phyloP scores from a whole-genome alignment of 257 asterid genomes.

The Prunella vulgaris region DNA sequence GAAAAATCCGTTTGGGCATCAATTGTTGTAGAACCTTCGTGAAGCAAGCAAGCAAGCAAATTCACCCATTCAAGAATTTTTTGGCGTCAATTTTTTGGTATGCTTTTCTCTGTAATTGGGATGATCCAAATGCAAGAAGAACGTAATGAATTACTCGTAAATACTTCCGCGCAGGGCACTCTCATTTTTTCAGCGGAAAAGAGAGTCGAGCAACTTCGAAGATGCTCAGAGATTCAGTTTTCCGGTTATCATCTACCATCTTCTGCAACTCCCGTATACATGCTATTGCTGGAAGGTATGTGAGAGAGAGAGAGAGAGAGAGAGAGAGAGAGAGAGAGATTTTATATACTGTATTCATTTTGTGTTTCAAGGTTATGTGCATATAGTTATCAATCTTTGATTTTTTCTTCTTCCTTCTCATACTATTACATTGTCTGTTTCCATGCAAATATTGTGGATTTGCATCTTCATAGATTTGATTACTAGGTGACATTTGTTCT shows the following conservation, averaged over 20 bases:
- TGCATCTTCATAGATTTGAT: neutral
- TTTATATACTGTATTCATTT: neutral
- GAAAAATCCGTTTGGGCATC: too few relatives aligned
- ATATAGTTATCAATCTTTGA: constrained; percentile 1
- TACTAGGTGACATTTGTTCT: neutral
- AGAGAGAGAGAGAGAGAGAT: neutral
- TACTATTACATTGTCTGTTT: neutral
- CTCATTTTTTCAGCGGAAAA: constrained; percentile 1
- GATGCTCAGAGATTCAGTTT: constrained; percentile 20
- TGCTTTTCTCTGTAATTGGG: neutral
- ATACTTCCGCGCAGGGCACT: neutral
- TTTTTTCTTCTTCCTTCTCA: neutral
- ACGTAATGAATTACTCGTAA: neutral
- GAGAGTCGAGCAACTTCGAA: constrained; percentile 11
- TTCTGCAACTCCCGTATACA: neutral
- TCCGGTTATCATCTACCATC: constrained; percentile 17
- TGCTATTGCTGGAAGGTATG: constrained; percentile 24
- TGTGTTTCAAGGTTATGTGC: constrained; percentile 2
- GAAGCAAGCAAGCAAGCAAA: too few relatives aligned
- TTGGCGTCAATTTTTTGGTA: too few relatives aligned
- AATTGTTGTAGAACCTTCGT: too few relatives aligned
- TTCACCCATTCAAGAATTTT: too few relatives aligned
- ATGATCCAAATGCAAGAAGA: neutral
- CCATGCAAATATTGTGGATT: neutral
- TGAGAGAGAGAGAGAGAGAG: neutral